A percentile compares a stretch with the other conserved stretches of the same genome.
Conservation (phyloP, 768 basidiomycete genomes). For the Lactarius evosmus region DNA sequence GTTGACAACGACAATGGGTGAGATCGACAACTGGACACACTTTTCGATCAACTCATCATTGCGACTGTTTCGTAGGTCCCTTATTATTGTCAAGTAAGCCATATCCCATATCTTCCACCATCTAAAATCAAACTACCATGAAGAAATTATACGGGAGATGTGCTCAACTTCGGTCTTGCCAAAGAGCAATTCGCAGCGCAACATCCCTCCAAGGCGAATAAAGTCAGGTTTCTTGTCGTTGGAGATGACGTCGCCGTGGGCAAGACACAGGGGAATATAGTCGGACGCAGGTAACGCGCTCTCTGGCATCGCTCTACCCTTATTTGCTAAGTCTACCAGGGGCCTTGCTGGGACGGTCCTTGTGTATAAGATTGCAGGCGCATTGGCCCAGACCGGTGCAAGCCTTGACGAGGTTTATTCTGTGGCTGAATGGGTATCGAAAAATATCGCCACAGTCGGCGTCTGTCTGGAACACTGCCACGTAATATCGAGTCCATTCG, state of each 20-base stretch:
- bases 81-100: slow-evolving; percentile 78
- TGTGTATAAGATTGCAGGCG: slow-evolving; percentile 90
- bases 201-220: slow-evolving; percentile 62
- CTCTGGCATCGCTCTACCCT: not conserved
- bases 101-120: not conserved
- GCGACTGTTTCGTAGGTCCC: slow-evolving; percentile 45
- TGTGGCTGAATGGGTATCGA: slow-evolving; percentile 61
- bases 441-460: slow-evolving; percentile 76
- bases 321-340: slow-evolving; percentile 39
- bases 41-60: not conserved
- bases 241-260: slow-evolving; percentile 91
- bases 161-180: slow-evolving; percentile 88
- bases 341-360: slow-evolving; percentile 79
- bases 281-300: slow-evolving; percentile 64
- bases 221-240: slow-evolving; percentile 74
- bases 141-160: slow-evolving; percentile 88
- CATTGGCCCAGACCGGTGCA: slow-evolving; percentile 65
- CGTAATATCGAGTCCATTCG: slow-evolving; percentile 38
- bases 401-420: slow-evolving; percentile 64
- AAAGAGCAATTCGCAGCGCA: slow-evolving; percentile 76
- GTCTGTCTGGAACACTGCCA: slow-evolving; percentile 89
- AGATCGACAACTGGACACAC: slow-evolving; percentile 24
- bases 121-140: not conserved
- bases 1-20: slow-evolving; percentile 71
- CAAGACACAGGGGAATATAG: slow-evolving; percentile 72